Evolutionary conservation across 2,329 filamentous ascomycete genomes (phyloP).

Genomic region (Cercospora canescens): DNA sequence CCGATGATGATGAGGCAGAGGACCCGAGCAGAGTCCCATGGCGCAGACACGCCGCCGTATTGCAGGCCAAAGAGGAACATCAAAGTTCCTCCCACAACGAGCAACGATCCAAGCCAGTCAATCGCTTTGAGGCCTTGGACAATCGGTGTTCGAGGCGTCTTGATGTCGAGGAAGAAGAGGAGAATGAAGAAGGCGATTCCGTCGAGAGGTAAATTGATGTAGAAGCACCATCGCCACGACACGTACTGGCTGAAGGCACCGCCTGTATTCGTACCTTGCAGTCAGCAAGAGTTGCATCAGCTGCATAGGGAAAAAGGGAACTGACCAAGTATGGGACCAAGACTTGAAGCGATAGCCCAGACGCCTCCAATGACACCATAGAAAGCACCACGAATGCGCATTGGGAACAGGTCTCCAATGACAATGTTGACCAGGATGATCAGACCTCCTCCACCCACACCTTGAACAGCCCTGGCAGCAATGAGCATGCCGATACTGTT

Average conservation of each 20-base stretch:
- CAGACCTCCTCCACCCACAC: slow-evolving; percentile 63
- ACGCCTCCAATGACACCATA: slow-evolving; percentile 66
- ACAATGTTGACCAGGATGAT: slow-evolving; percentile 64
- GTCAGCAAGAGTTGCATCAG: slow-evolving; percentile 38
- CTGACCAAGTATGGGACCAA: slow-evolving; percentile 62
- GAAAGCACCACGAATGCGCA: slow-evolving; percentile 57
- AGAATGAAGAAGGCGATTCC: slow-evolving; percentile 60
- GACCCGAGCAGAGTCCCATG: slow-evolving; percentile 74
- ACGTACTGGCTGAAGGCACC: slow-evolving; percentile 65
- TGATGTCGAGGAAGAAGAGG: slow-evolving; percentile 64
- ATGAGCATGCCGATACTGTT: slow-evolving; percentile 64
- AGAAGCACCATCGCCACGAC: slow-evolving; percentile 63
- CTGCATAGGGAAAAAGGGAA: slow-evolving; percentile 39
- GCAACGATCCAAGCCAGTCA: slow-evolving; percentile 65
- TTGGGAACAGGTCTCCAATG: slow-evolving; percentile 61
- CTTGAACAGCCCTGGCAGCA: slow-evolving; percentile 62
- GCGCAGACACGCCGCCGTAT: slow-evolving; percentile 73
- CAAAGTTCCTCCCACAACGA: slow-evolving; percentile 73
- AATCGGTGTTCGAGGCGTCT: slow-evolving; percentile 65
- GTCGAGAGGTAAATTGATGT: slow-evolving; percentile 66
- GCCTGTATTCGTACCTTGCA: slow-evolving; percentile 51
- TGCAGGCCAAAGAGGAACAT: slow-evolving; percentile 87
- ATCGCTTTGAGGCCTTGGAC: slow-evolving; percentile 63
- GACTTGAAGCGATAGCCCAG: slow-evolving; percentile 63
- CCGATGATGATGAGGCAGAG: slow-evolving; percentile 79